Percentiles rank a stretch among this genome's conserved stretches.
Evolutionary conservation across 495 filamentous ascomycete genomes (phyloP).

Genomic region (Penicillium atrosanguineum): DNA sequence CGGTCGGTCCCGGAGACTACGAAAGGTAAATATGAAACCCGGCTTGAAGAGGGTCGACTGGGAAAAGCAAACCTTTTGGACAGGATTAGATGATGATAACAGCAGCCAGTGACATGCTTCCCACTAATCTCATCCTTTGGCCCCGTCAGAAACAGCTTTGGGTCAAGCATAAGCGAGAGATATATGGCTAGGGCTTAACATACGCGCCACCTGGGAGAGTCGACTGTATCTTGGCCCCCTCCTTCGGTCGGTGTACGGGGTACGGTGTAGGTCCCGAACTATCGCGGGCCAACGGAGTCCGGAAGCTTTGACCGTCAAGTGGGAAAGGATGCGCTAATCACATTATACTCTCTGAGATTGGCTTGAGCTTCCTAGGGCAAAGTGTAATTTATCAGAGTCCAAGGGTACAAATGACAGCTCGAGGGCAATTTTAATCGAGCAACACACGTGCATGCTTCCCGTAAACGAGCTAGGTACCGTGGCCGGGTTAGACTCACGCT

Average conservation of each 20-base stretch:
- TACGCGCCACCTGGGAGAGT: conserved; percentile 3
- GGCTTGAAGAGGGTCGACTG: background rate
- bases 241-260: conserved; percentile 7
- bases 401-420: background rate
- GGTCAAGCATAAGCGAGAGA: background rate
- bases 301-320: conserved; percentile 17
- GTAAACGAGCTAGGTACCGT: background rate
- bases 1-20: conserved; percentile 10
- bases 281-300: conserved; percentile 18
- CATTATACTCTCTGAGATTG: background rate
- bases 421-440: background rate
- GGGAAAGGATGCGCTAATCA: background rate
- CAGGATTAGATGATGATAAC: conserved; percentile 9
- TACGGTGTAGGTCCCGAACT: background rate
- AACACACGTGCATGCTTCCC: background rate
- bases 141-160: background rate
- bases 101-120: conserved; percentile 10
- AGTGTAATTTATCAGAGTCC: background rate
- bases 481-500: no score
- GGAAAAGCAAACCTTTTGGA: conserved; percentile 2
- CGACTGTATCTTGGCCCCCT: background rate
- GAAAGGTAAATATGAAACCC: conserved; percentile 13
- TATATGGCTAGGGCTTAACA: background rate
- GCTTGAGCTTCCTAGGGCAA: background rate
- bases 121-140: conserved; percentile 6